phyloP scores from a whole-genome alignment of 495 filamentous ascomycete species.

The Aspergillus affinis region DNA sequence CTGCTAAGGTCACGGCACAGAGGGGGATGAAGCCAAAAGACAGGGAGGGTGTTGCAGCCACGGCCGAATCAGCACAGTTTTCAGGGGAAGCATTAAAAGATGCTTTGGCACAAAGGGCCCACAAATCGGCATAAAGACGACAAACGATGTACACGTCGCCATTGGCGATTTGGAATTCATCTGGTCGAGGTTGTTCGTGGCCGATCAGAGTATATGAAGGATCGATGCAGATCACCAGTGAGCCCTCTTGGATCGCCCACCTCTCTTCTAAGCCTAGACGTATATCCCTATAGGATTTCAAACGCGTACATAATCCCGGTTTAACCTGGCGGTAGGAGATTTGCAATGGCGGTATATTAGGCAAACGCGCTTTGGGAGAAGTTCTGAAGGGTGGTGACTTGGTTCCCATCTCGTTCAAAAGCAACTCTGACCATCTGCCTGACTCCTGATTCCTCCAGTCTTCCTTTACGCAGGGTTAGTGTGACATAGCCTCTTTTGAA shows the following conservation, averaged over 20 bases:
- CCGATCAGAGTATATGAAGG: constrained; percentile 24
- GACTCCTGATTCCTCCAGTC: neutral
- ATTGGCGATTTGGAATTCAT: constrained; percentile 28
- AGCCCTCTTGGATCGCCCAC: constrained; percentile 34
- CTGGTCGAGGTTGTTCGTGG: constrained; percentile 10
- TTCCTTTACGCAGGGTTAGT: neutral
- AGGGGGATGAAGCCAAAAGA: constrained; percentile 32
- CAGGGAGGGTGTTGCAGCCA: neutral
- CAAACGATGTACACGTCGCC: constrained; percentile 32
- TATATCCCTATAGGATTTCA: constrained; percentile 28
- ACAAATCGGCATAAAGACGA: constrained; percentile 32
- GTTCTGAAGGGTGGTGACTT: neutral
- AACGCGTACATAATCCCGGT: constrained; percentile 19
- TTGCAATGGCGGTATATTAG: constrained; percentile 3
- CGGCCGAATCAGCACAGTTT: neutral
- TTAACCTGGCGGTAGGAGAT: constrained; percentile 15
- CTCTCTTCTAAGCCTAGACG: constrained; percentile 22
- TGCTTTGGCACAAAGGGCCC: constrained; percentile 33
- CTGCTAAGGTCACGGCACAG: constrained; percentile 32
- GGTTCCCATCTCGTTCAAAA: neutral
- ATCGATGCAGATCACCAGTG: constrained; percentile 29
- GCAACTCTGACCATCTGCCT: neutral
- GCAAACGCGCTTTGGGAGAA: neutral
- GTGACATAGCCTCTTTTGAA: neutral
- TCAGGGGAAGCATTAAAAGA: constrained; percentile 14